Evolutionary conservation across 2,329 filamentous ascomycete species (phyloP).

Genomic region (Nigrospora oryzae): DNA sequence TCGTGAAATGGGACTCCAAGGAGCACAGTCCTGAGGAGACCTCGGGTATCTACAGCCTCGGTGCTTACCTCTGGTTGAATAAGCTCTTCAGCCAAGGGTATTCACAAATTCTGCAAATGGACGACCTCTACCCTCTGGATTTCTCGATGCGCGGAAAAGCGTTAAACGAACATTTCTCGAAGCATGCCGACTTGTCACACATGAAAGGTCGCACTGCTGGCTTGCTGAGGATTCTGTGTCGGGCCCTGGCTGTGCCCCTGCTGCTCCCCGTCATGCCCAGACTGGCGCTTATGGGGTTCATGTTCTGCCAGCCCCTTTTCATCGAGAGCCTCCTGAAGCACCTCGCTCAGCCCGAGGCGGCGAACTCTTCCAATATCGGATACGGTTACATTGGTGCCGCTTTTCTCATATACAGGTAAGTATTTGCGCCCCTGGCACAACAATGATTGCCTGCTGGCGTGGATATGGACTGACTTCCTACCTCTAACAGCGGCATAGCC

Average conservation of each 20-base stretch:
- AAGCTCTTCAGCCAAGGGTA: conserved; percentile 25
- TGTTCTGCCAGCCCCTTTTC: conserved; percentile 24
- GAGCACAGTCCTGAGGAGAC: conserved; percentile 24
- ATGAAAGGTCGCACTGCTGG: conserved; percentile 7
- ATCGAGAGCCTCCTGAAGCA: conserved; percentile 20
- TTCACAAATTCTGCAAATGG: conserved; percentile 17
- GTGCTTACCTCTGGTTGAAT: conserved; percentile 26
- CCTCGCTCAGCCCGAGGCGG: conserved; percentile 13
- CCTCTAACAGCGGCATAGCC: conserved; percentile 21
- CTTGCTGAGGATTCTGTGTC: conserved; percentile 6
- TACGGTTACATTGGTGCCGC: conserved; percentile 34
- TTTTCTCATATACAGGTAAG: conserved; percentile 23
- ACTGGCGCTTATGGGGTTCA: conserved; percentile 17
- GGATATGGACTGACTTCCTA: too few relatives aligned
- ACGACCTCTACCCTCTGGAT: conserved; percentile 25
- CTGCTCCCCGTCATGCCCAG: conserved; percentile 17
- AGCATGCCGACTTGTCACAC: conserved; percentile 5
- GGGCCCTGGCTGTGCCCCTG: conserved; percentile 9
- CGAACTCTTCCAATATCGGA: conserved; percentile 14
- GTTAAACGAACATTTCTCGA: conserved; percentile 9
- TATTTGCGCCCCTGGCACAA: too few relatives aligned
- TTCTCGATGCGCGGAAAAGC: conserved; percentile 7
- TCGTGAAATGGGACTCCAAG: conserved; percentile 6
- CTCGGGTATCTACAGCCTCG: conserved; percentile 23
- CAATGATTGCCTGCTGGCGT: too few relatives aligned